phyloP scores from a whole-genome alignment of 345 rosid genomes.

The Aquilaria malaccensis region DNA sequence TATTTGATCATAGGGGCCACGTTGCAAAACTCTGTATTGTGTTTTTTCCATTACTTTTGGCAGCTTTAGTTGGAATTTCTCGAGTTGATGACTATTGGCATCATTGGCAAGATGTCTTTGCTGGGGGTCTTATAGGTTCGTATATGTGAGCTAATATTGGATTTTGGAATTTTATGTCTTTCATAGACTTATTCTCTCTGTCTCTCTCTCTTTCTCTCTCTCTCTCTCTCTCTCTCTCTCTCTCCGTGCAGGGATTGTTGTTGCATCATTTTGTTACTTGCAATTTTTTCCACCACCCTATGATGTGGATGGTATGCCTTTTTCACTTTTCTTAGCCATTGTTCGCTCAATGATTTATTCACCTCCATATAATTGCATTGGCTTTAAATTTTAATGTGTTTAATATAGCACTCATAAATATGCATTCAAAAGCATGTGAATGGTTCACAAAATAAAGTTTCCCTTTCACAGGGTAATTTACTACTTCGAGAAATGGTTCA shows the following conservation, averaged over 20 bases:
- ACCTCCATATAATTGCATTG: not conserved
- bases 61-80: conserved; percentile 78
- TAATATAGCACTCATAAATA: not conserved
- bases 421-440: not conserved
- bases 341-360: not conserved
- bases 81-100: conserved; percentile 98
- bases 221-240: conserved; percentile 9
- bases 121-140: conserved; percentile 74
- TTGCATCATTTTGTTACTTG: conserved; percentile 62
- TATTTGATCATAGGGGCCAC: conserved; percentile 78
- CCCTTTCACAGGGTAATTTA: too few relatives aligned
- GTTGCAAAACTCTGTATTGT: conserved; percentile 82
- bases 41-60: conserved; percentile 62
- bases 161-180: not conserved
- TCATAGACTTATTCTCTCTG: conserved; percentile 4
- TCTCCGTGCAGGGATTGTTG: conserved; percentile 40
- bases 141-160: not conserved
- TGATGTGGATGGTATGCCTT: conserved; percentile 46
- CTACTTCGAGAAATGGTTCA: too few relatives aligned
- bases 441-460: too few relatives aligned
- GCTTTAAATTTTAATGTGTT: not conserved
- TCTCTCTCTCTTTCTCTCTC: conserved; percentile 8
- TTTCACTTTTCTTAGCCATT: not conserved
- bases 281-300: conserved; percentile 80
- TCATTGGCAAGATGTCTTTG: conserved; percentile 96